Percentiles rank a stretch among this genome's conserved stretches.
phyloP scores from a whole-genome alignment of 257 asterid genomes.

The Nicotiana otophora region DNA sequence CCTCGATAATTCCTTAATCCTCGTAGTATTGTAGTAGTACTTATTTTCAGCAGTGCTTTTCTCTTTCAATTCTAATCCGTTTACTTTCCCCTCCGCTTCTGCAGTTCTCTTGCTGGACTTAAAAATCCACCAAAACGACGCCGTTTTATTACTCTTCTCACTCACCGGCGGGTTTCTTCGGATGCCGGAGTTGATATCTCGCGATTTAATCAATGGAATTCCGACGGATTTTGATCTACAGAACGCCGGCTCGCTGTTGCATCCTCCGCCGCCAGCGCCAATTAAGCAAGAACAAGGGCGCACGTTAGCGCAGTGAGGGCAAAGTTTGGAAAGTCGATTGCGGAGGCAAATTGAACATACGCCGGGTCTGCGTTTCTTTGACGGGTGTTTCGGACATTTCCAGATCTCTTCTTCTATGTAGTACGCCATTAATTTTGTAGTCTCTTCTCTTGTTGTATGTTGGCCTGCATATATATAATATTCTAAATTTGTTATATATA shows the following conservation, averaged over 20 bases:
- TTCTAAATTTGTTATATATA: too few relatives aligned
- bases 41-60: neutral
- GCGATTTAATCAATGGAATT: slow-evolving; percentile 45
- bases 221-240: slow-evolving; percentile 69
- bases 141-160: slow-evolving; percentile 22
- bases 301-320: slow-evolving; percentile 32
- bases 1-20: slow-evolving; percentile 48
- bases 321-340: neutral
- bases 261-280: slow-evolving; percentile 7
- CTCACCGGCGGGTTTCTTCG: neutral
- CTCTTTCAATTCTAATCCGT: neutral
- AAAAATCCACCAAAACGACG: slow-evolving; percentile 36
- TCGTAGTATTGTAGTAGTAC: slow-evolving; percentile 17
- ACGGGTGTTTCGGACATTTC: slow-evolving; percentile 16
- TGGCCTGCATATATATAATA: neutral
- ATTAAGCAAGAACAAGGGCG: slow-evolving; percentile 56
- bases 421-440: neutral
- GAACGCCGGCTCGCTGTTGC: slow-evolving; percentile 29
- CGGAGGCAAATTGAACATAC: slow-evolving; percentile 10
- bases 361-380: slow-evolving; percentile 3
- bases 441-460: too few relatives aligned
- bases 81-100: neutral
- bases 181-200: neutral
- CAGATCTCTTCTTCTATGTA: neutral
- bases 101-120: slow-evolving; percentile 26